Evolutionary conservation across 176 grass and related monocot genomes (phyloP).

Genomic region (Paspalum vaginatum): DNA sequence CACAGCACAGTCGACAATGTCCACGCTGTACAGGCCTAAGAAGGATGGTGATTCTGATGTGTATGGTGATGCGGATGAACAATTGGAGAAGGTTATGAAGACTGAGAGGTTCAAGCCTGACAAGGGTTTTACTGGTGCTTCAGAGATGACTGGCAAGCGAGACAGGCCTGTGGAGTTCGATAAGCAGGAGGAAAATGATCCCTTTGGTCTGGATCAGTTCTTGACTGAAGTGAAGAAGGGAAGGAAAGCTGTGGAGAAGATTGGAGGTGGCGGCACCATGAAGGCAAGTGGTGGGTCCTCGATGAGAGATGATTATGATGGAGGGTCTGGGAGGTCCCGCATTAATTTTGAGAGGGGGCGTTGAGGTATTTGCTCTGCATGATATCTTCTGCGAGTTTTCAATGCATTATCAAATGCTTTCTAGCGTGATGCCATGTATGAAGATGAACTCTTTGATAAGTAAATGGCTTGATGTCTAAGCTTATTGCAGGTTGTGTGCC

Average conservation of each 20-base stretch:
- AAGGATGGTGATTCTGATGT: slow-evolving; percentile 92
- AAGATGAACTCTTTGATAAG: slow-evolving; percentile 26
- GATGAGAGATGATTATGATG: slow-evolving; percentile 84
- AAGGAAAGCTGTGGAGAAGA: slow-evolving; percentile 95
- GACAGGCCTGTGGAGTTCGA: slow-evolving; percentile 92
- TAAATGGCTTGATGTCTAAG: slow-evolving; percentile 1
- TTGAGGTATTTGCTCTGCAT: slow-evolving; percentile 45
- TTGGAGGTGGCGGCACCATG: slow-evolving; percentile 87
- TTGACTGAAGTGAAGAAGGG: slow-evolving; percentile 98
- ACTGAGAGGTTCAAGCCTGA: slow-evolving; percentile 93
- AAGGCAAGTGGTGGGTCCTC: slow-evolving; percentile 93
- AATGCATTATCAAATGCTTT: background rate
- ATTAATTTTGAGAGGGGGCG: slow-evolving; percentile 87
- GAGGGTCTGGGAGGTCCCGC: slow-evolving; percentile 84
- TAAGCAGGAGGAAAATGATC: slow-evolving; percentile 89
- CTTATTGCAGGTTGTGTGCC: background rate
- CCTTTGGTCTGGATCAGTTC: slow-evolving; percentile 94
- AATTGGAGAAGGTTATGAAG: slow-evolving; percentile 88
- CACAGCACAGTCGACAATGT: slow-evolving; percentile 67
- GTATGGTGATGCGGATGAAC: slow-evolving; percentile 80
- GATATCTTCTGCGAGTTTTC: slow-evolving; percentile 4
- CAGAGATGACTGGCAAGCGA: slow-evolving; percentile 76
- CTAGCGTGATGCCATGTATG: background rate
- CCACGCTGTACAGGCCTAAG: slow-evolving; percentile 83
- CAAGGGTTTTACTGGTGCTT: slow-evolving; percentile 77